phyloP scores from a whole-genome alignment of 805 yeast genomes.

The Pichia gijzeniarum region DNA sequence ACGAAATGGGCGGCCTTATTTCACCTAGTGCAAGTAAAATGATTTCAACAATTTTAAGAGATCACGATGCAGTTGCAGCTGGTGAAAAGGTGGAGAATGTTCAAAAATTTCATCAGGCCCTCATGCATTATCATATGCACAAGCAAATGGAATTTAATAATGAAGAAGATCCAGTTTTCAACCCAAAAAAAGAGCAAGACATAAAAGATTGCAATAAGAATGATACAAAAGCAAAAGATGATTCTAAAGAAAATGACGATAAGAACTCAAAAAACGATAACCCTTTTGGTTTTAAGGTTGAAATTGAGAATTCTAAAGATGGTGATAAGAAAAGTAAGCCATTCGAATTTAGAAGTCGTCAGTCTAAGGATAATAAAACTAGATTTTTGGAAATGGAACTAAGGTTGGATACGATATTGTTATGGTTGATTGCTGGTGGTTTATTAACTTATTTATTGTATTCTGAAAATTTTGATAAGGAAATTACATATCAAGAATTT shows the following conservation, averaged over 20 bases:
- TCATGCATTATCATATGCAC: slow-evolving; percentile 27
- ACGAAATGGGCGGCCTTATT: slow-evolving; percentile 28
- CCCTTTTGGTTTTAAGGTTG: slow-evolving; percentile 11
- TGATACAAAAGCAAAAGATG: slow-evolving; percentile 1
- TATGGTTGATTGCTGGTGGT: slow-evolving; percentile 20
- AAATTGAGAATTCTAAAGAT: slow-evolving; percentile 5
- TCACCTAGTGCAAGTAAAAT: slow-evolving; percentile 26
- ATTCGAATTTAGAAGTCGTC: slow-evolving; percentile 10
- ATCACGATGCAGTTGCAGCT: slow-evolving; percentile 19
- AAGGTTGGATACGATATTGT: slow-evolving; percentile 18
- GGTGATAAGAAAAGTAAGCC: slow-evolving; percentile 5
- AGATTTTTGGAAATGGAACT: slow-evolving; percentile 17
- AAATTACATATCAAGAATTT: slow-evolving; percentile 61
- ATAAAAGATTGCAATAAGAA: background rate
- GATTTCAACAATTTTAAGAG: slow-evolving; percentile 24
- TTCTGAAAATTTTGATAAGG: slow-evolving; percentile 23
- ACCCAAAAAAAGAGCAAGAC: slow-evolving; percentile 16
- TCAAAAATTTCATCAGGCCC: slow-evolving; percentile 26
- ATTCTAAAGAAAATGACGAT: background rate
- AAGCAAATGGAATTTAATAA: slow-evolving; percentile 23
- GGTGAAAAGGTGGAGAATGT: slow-evolving; percentile 29
- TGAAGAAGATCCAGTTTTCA: slow-evolving; percentile 20
- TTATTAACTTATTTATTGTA: slow-evolving; percentile 17
- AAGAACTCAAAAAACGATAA: slow-evolving; percentile 3
- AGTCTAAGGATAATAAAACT: slow-evolving; percentile 10